Evolutionary conservation across 139 green algal genomes (phyloP).

Genomic region (Chlorella sp.): DNA sequence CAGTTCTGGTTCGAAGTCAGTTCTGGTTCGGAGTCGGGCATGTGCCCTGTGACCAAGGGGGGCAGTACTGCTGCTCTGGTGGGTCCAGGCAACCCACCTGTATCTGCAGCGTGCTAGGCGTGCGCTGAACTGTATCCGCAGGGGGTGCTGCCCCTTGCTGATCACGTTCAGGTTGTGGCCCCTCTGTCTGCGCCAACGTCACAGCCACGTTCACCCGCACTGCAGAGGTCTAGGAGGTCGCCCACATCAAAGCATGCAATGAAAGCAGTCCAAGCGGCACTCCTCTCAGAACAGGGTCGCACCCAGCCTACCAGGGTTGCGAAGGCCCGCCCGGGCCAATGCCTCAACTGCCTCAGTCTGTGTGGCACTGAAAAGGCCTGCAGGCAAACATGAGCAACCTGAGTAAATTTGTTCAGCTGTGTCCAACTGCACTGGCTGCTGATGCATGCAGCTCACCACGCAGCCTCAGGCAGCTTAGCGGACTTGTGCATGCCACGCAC

Average conservation of each 20-base stretch:
- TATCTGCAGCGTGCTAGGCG: conserved; percentile 76
- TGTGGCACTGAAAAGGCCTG: conserved; percentile 96
- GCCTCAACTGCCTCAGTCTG: conserved; percentile 91
- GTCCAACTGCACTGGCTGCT: too few species aligned
- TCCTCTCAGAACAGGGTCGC: neutral
- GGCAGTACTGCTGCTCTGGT: too few species aligned
- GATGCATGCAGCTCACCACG: too few species aligned
- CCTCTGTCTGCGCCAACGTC: neutral
- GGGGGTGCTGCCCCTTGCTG: neutral
- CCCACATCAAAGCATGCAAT: too few species aligned
- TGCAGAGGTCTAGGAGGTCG: neutral
- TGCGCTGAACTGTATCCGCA: conserved; percentile 57
- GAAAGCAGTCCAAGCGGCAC: too few species aligned
- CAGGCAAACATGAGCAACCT: too few species aligned
- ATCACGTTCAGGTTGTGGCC: too few species aligned
- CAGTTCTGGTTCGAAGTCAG: too few species aligned
- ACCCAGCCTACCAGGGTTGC: conserved; percentile 82
- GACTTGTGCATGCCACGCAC: neutral
- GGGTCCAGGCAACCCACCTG: neutral
- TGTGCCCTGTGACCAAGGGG: too few species aligned
- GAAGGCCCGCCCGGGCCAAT: conserved; percentile 91
- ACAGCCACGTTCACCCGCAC: conserved; percentile 38
- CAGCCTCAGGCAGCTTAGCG: too few species aligned
- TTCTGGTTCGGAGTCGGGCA: too few species aligned
- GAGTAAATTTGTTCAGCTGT: too few species aligned